Base-by-base conservation (phyloP, 192 early-diverging fungal species). In the Obelidium mucronatum region DNA sequence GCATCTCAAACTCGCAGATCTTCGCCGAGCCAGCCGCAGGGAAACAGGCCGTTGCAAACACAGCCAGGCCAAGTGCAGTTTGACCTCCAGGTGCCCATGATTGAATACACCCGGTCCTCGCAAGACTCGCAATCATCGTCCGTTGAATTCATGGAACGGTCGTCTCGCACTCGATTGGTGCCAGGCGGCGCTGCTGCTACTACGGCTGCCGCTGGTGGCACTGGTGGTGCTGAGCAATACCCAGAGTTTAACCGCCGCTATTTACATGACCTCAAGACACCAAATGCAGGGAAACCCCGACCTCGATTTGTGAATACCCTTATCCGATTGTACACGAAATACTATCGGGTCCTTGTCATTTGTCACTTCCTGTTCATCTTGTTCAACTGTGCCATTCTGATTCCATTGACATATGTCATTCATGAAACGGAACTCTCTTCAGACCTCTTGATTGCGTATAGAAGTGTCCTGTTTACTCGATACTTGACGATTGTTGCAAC, bases 281-380 rank as follows among this genome's bases (percentile, higher is more conserved):
- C 19, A 6, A 48, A 48, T 15, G 19, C 44, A 48, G 44, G 11
- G 19, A 15, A 6, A 19, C 8, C 44, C 19, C 44, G 44, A 19
- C 44, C 44, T 48, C 44, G 44, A 48, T 48, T 48, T 19, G 44
- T 48, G 0, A 48, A 48, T 6, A 19, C 44, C 44, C 19, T 15
- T 48, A 15, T 15, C 44, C 8, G 44, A 19, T 48, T 58, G 5
- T 51, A 51, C 48, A 51, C 48, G 48, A 51, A 51, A 51, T 51
- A 51, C 22, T 58, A 58, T 26, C 8, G 55, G 24, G 5, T 58
- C 55, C 8, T 58, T 6, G 24, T 58, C 55, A 22, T 8, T 8
- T 67, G 66, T 30, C 66, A 67, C 33, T 67, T 67, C 31, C 40
- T 42, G 40, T 67, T 67, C 48, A 26, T 67, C 48, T 15, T 28